Base-by-base conservation (phyloP, 208 protist species). In the Leishmania aethiopica region DNA sequence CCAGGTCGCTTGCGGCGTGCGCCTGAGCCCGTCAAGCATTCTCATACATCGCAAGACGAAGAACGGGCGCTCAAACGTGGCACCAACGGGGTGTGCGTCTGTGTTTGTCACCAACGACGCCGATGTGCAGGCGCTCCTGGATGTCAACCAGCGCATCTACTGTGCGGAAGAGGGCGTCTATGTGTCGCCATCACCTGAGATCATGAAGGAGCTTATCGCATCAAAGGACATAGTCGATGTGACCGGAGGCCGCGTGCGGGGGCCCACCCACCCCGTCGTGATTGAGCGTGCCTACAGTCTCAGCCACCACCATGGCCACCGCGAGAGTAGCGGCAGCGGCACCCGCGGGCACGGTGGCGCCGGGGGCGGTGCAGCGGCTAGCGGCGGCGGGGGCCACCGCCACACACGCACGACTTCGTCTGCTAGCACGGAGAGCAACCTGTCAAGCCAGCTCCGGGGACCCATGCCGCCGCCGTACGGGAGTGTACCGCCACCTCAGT, bases 131-230 rank as follows among this genome's bases (percentile, higher is more conserved):
- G 22, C 75, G 69, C 64, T 97, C 64, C 81, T 97, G 1, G 66
- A 70, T 22, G 90, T 96, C 88, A 95, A 94, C 78, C 94, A 95
- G 84, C 84, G 91, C 25, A 92, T 97, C 73, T 97, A 93, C 81
- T 97, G 92, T 77, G 90, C 83, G 2, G 82, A 89, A 42, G 85
- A 91, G 49, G 92, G 94, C 40, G 67, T 97, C 11, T 90, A 93
- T 78, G 90, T 96, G n/a, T 84, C 93, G 11, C 71, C 91, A 8
- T 89, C 90, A 10, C 82, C 84, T 13, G 85, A 89, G 32, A 74
- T 84, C 7, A 94, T 97, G 92, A 75, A 79, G 45, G 84, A 87
- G 60, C 84, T 94, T 1, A 91, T 95, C 69, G 76, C 80, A 40
- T 88, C 79, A 13, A 85, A 88, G 45, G 76, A 82, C 64, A 88